These are phyloP conservation scores for Artemisia tridentata DNA, from an alignment of 129 eudicot species.

Conservation along the genomic window DNA sequence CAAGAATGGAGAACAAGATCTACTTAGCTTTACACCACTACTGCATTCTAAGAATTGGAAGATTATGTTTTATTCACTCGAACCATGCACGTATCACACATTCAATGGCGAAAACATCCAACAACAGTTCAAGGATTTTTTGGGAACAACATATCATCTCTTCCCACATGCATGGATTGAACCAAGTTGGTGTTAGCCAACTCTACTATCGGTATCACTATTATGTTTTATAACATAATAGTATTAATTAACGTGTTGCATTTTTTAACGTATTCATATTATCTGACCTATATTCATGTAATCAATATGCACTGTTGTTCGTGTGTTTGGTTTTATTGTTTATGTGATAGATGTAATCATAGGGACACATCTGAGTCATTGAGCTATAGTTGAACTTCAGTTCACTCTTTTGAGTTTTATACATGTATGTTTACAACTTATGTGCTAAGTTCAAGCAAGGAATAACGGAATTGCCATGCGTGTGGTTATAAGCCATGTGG, in stretches of 20 bases:
- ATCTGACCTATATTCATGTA: no score
- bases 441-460: no score
- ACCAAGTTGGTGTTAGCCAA: constrained; percentile 22
- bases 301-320: not conserved
- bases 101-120: not conserved
- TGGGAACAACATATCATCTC: constrained; percentile 7
- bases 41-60: not conserved
- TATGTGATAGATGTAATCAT: not conserved
- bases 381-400: no score
- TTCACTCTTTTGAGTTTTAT: no score
- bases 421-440: no score
- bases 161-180: constrained; percentile 21
- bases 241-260: not conserved
- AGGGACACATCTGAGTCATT: no score
- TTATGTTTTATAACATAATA: not conserved
- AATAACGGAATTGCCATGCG: no score
- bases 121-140: not conserved
- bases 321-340: not conserved
- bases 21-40: constrained; percentile 27
- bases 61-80: constrained; percentile 33
- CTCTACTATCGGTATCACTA: not conserved
- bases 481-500: no score
- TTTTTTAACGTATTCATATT: not conserved
- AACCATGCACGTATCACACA: constrained; percentile 28
- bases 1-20: constrained; percentile 26